These are phyloP conservation scores for Magnaporthiopsis rhizophila DNA, from an alignment of 2,329 filamentous ascomycete genomes.

Conservation along the genomic window DNA sequence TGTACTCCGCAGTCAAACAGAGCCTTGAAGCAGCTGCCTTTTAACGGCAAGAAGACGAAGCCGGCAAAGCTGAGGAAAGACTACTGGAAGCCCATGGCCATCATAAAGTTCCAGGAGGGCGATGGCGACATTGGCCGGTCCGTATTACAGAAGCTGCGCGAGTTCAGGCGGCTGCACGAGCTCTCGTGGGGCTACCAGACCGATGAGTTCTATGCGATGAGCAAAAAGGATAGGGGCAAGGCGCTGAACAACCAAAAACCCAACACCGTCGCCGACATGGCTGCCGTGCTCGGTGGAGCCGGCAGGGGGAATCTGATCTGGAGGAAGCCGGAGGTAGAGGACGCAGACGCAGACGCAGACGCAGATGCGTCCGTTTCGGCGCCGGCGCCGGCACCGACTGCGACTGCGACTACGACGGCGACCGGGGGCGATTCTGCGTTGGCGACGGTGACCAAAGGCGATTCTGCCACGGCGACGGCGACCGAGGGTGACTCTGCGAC, in stretches of 20 bases:
- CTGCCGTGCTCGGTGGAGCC: slow-evolving; percentile 44
- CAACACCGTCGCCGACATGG: slow-evolving; percentile 57
- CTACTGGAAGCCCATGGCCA: slow-evolving; percentile 55
- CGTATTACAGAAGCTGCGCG: slow-evolving; percentile 56
- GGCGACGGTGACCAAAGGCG: too few species aligned
- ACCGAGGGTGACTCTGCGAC: too few species aligned
- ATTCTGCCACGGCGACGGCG: too few species aligned
- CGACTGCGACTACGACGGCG: neutral
- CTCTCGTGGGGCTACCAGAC: slow-evolving; percentile 43
- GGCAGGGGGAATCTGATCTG: slow-evolving; percentile 43
- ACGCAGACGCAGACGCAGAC: neutral
- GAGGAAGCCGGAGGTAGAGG: neutral
- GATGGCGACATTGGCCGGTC: slow-evolving; percentile 46
- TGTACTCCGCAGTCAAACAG: slow-evolving; percentile 17
- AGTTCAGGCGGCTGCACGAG: slow-evolving; percentile 56
- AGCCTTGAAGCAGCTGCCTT: slow-evolving; percentile 37
- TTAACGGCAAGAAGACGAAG: slow-evolving; percentile 60
- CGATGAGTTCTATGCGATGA: slow-evolving; percentile 33
- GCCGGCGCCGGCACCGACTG: slow-evolving; percentile 8
- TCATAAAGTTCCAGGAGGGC: slow-evolving; percentile 48
- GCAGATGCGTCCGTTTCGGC: slow-evolving; percentile 6
- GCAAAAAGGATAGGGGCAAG: slow-evolving; percentile 36
- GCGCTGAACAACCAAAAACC: slow-evolving; percentile 52
- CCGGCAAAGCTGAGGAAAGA: slow-evolving; percentile 58
- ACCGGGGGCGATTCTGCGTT: slow-evolving; percentile 9